Evolutionary conservation across 257 asterid genomes (phyloP).

Genomic region (Apocynum venetum): DNA sequence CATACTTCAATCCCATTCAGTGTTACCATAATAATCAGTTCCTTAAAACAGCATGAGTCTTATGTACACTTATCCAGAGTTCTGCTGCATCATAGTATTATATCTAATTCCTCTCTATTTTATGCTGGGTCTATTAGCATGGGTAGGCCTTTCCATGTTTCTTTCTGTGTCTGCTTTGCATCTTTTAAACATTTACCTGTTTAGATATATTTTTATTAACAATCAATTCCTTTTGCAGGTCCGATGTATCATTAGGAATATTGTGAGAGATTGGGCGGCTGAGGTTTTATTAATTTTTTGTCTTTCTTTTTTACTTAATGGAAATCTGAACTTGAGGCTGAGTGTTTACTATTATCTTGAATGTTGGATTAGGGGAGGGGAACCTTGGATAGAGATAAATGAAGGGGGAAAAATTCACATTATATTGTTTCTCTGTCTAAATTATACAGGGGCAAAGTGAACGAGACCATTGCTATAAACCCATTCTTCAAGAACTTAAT

Average conservation of each 20-base stretch:
- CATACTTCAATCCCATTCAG: neutral
- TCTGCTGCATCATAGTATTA: too few species aligned
- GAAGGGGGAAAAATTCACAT: neutral
- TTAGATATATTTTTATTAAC: neutral
- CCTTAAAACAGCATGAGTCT: neutral
- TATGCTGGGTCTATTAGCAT: neutral
- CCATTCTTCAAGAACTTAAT: conserved; percentile 82
- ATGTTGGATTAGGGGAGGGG: neutral
- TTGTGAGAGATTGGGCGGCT: conserved; percentile 95
- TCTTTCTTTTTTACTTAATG: conserved; percentile 17
- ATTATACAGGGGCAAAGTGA: conserved; percentile 72
- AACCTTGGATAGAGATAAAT: conserved; percentile 1
- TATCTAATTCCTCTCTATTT: neutral
- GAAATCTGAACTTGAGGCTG: conserved; percentile 9
- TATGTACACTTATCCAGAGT: neutral
- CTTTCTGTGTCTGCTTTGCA: neutral
- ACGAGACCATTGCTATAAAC: conserved; percentile 89
- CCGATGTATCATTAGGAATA: conserved; percentile 89
- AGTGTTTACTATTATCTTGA: neutral
- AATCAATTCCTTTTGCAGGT: conserved; percentile 45
- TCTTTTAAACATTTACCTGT: neutral
- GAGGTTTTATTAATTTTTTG: conserved; percentile 52
- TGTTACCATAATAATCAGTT: neutral
- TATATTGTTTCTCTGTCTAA: conserved; percentile 5
- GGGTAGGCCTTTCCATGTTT: neutral